These are phyloP conservation scores for Clarkia xantiana DNA, from an alignment of 345 rosid species.

Conservation along the genomic window DNA sequence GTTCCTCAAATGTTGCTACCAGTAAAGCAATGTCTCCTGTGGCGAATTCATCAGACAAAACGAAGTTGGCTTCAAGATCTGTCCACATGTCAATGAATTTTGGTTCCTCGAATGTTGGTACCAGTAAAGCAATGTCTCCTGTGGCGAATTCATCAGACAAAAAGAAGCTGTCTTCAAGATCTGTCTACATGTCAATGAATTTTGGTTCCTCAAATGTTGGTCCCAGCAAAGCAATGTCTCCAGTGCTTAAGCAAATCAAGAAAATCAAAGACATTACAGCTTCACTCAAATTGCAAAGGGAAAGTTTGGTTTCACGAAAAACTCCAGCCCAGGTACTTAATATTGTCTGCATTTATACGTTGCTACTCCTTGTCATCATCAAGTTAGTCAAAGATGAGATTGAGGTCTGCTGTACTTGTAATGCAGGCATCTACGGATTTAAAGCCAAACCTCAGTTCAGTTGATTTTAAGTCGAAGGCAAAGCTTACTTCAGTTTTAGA, in stretches of 20 bases:
- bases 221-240: slow-evolving; percentile 13
- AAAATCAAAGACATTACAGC: slow-evolving; percentile 4
- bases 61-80: slow-evolving; percentile 23
- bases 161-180: slow-evolving; percentile 25
- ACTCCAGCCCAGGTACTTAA: slow-evolving; percentile 37
- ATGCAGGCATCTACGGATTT: slow-evolving; percentile 11
- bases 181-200: slow-evolving; percentile 35
- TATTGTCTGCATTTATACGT: slow-evolving; percentile 5
- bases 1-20: too few relatives aligned
- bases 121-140: slow-evolving; percentile 11
- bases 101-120: slow-evolving; percentile 14
- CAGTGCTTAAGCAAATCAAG: slow-evolving; percentile 3
- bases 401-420: background rate
- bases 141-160: slow-evolving; percentile 4
- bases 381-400: too few relatives aligned
- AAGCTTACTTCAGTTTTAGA: slow-evolving; percentile 17
- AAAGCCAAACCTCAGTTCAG: slow-evolving; percentile 13
- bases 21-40: too few relatives aligned
- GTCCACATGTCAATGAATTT: slow-evolving; percentile 38
- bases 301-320: slow-evolving; percentile 16
- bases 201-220: slow-evolving; percentile 18
- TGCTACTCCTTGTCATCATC: background rate
- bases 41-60: slow-evolving; percentile 12
- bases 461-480: slow-evolving; percentile 1
- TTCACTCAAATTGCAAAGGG: slow-evolving; percentile 22